Evolutionary conservation across 108 stramenopile species (phyloP).

Genomic region (Nitzschia sp.): DNA sequence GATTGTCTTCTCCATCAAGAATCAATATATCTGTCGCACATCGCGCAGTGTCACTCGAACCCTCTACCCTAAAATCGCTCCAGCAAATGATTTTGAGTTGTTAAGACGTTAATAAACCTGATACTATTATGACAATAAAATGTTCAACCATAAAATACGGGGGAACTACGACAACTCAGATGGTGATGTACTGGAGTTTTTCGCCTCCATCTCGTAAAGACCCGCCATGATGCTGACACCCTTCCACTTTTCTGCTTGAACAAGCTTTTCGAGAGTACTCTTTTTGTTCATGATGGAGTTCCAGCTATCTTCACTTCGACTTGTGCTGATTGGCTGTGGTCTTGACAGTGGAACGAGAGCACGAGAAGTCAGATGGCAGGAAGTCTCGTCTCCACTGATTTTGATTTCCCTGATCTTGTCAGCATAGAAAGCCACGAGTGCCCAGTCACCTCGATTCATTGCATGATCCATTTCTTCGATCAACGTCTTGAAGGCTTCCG

Average conservation of each 20-base stretch:
- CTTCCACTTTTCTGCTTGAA: conserved; percentile 30
- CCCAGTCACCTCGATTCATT: conserved; percentile 31
- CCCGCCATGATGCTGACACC: conserved; percentile 41
- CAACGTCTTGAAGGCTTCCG: conserved; percentile 2
- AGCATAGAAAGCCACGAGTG: conserved; percentile 28
- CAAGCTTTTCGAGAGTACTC: conserved; percentile 25
- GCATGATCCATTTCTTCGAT: conserved; percentile 15
- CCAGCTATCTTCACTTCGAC: neutral
- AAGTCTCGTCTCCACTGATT: conserved; percentile 5
- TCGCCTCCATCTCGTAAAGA: conserved; percentile 41
- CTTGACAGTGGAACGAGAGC: conserved; percentile 3
- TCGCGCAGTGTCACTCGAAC: too few relatives aligned
- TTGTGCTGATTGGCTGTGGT: neutral
- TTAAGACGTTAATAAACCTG: too few relatives aligned
- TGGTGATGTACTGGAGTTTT: too few relatives aligned
- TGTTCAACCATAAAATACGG: too few relatives aligned
- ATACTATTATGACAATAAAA: too few relatives aligned
- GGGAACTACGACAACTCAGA: too few relatives aligned
- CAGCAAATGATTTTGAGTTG: too few relatives aligned
- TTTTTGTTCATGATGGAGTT: conserved; percentile 10
- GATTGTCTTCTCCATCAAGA: neutral
- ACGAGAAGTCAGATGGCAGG: neutral
- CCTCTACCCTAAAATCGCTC: too few relatives aligned
- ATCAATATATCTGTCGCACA: too few relatives aligned
- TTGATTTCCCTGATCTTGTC: conserved; percentile 27